Evolutionary conservation across 2,329 filamentous ascomycete genomes (phyloP), one percentile per base, ranked within the genome.

Genomic region (Aspergillus vadensis): DNA sequence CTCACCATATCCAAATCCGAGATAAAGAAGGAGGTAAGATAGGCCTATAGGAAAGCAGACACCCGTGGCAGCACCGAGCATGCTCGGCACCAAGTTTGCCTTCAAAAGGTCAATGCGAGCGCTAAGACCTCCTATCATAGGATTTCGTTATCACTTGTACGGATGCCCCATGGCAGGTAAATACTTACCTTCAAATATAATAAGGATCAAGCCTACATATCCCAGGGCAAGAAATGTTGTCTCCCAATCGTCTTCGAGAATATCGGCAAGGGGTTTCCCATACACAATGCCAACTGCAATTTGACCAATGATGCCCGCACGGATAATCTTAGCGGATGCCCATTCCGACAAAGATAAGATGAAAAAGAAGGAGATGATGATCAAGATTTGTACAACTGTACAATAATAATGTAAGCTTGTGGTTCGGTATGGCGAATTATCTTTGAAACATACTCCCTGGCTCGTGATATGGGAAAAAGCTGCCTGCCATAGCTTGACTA

Each of bases 201-300:
- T 81, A 44, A 83, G 67, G 50, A 27, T 79, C 49, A 82, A 67
- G 1, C 81, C 81, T 19, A 83, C 69, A 64, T 83, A 83, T 19
- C 81, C 81, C 21, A 83, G 62, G 2, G 74, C 74, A 5, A 82
- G 69, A 58, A 82, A 82, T 0, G 79, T 80, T 49, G 79, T 69
- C 62, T 82, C 79, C 80, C 79, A 81, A 21, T 73, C 62, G 4
- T 67, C 39, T 4, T 74, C 65, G n/a, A 82, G 68, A 44, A 82
- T 79, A 65, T 81, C 74, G 17, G 74, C 79, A n/a, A 81, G 61
- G 1, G 80, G 80, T 32, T 72, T 63, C 38, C 80, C 80, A 52
- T 81, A 82, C 17, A 82, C 72, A 38, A 82, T 77, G 2, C 80
- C 80, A 7, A 82, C 77, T 2, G 78, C 68, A 58, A 82, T 81